Conservation (phyloP, 306 rosid species). For the Cucurbita moschata region DNA sequence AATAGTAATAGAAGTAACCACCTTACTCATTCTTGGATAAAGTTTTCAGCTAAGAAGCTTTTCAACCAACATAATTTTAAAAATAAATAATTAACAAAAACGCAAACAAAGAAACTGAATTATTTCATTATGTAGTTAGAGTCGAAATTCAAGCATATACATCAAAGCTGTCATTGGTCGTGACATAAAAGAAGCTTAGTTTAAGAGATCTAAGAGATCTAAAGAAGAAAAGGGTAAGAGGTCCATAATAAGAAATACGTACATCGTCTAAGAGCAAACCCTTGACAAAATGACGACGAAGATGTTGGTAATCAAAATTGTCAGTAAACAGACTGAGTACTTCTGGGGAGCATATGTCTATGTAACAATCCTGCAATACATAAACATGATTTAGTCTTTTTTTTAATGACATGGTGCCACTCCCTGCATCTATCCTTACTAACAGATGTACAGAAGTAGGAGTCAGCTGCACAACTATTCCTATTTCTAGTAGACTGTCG, state of each 20-base stretch:
- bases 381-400: neutral
- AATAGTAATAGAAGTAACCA: neutral
- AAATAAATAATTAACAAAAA: neutral
- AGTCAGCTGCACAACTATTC: neutral
- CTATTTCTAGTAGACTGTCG: neutral
- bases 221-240: neutral
- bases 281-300: constrained; percentile 94
- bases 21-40: neutral
- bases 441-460: neutral
- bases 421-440: neutral
- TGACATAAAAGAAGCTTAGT: constrained; percentile 6
- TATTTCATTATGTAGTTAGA: neutral
- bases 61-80: neutral
- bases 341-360: constrained; percentile 91
- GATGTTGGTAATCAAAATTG: constrained; percentile 96
- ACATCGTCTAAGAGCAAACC: constrained; percentile 94
- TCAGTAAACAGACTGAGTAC: constrained; percentile 93
- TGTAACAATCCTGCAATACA: constrained; percentile 81
- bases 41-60: neutral
- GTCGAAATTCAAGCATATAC: neutral
- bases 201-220: constrained; percentile 2
- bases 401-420: neutral
- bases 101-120: neutral
- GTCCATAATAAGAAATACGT: constrained; percentile 17
- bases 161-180: neutral